phyloP scores from a whole-genome alignment of 2,329 filamentous ascomycete species.

The Phialophora expanda region DNA sequence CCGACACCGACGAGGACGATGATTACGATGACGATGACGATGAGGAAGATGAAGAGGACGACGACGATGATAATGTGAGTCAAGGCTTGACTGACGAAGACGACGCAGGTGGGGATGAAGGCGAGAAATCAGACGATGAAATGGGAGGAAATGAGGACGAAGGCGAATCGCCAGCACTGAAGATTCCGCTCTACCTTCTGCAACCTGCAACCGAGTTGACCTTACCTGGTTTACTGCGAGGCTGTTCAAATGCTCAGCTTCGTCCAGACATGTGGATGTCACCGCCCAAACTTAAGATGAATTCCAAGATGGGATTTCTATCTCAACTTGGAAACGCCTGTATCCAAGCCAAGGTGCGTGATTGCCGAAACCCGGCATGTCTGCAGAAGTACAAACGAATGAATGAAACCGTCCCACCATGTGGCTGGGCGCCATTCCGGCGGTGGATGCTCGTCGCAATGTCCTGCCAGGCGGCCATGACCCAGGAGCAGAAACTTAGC shows the following conservation, averaged over 20 bases:
- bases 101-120: neutral
- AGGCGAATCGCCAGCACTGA: constrained; percentile 1
- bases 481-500: neutral
- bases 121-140: neutral
- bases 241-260: constrained; percentile 1
- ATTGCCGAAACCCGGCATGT: neutral
- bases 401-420: neutral
- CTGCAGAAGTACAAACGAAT: constrained; percentile 3
- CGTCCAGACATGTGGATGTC: constrained; percentile 4
- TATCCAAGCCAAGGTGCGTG: constrained; percentile 4
- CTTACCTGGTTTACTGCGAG: neutral
- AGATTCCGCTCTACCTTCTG: neutral
- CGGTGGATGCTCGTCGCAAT: constrained; percentile 1
- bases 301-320: neutral
- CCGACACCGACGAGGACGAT: neutral
- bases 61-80: neutral
- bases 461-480: constrained; percentile 5
- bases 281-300: constrained; percentile 1
- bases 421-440: neutral
- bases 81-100: constrained; percentile 1
- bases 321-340: neutral
- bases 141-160: neutral
- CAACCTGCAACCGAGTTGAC: constrained; percentile 1
- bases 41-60: neutral
- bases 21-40: neutral